A percentile compares a stretch with the other conserved stretches of the same genome.
Conservation (phyloP, 176 grass and related monocot genomes). For the Oryza nivara region DNA sequence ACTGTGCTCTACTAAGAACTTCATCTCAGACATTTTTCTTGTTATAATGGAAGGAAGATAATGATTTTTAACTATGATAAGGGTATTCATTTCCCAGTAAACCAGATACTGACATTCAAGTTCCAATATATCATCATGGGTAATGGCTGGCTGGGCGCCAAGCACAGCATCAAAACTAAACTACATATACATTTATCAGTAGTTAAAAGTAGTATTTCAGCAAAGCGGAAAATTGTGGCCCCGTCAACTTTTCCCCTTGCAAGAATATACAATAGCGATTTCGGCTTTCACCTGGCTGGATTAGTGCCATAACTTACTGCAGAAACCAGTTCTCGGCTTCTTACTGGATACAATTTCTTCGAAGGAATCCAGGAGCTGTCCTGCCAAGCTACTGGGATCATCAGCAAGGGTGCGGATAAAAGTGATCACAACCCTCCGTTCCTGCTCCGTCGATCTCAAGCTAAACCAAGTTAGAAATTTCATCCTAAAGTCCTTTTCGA, state of each 20-base stretch:
- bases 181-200: conserved; percentile 31
- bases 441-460: conserved; percentile 74
- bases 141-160: conserved; percentile 11
- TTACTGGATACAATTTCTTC: conserved; percentile 71
- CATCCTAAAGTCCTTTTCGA: conserved; percentile 71
- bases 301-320: conserved; percentile 87
- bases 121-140: not conserved
- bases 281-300: not conserved
- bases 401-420: conserved; percentile 73
- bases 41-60: not conserved
- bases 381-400: conserved; percentile 80
- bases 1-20: not conserved
- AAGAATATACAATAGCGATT: conserved; percentile 38
- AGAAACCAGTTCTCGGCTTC: conserved; percentile 63
- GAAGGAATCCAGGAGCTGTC: conserved; percentile 81
- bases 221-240: conserved; percentile 34
- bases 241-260: not conserved
- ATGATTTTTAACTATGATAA: not conserved
- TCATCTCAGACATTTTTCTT: not conserved
- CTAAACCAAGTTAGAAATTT: conserved; percentile 93
- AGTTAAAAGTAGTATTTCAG: conserved; percentile 40
- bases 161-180: conserved; percentile 28
- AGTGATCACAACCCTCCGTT: conserved; percentile 78
- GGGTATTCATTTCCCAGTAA: not conserved
- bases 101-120: not conserved